Conservation (phyloP, 2,329 filamentous ascomycete genomes). For the Coccinonectria pachysandricola region DNA sequence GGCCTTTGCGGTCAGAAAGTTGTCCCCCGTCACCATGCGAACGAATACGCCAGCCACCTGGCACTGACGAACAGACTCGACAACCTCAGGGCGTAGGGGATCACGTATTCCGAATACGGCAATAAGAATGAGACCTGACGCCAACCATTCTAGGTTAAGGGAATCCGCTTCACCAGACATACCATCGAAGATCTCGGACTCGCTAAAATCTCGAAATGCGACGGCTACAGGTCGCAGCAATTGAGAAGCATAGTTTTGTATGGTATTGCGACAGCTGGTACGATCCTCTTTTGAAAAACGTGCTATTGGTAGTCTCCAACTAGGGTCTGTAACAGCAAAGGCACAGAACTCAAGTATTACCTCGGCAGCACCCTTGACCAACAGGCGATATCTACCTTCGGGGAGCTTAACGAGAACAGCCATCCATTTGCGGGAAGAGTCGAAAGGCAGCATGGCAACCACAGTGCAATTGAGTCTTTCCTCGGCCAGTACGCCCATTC, state of each 20-base stretch:
- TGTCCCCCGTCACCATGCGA: conserved; percentile 46
- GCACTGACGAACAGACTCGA: conserved; percentile 48
- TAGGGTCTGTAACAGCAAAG: conserved; percentile 35
- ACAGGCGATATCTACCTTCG: conserved; percentile 36
- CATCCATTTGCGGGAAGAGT: conserved; percentile 47
- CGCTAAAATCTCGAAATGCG: conserved; percentile 62
- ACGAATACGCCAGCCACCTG: conserved; percentile 53
- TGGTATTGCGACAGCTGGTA: conserved; percentile 22
- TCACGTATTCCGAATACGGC: conserved; percentile 58
- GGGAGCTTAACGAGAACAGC: conserved; percentile 39
- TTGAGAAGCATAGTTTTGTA: conserved; percentile 48
- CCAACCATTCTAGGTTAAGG: conserved; percentile 27
- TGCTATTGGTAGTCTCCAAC: conserved; percentile 17
- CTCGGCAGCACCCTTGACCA: conserved; percentile 49
- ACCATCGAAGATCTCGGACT: conserved; percentile 58
- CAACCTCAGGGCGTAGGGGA: conserved; percentile 49
- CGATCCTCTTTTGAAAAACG: conserved; percentile 23
- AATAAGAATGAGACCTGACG: conserved; percentile 59
- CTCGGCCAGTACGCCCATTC: conserved; percentile 33
- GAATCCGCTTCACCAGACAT: conserved; percentile 40
- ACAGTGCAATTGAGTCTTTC: conserved; percentile 36
- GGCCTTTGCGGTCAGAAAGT: conserved; percentile 49
- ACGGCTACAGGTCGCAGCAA: conserved; percentile 68
- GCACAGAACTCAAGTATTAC: conserved; percentile 39
- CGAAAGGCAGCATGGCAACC: conserved; percentile 41